Conservation (phyloP, 257 asterid species). For the Forsythia viridissima region DNA sequence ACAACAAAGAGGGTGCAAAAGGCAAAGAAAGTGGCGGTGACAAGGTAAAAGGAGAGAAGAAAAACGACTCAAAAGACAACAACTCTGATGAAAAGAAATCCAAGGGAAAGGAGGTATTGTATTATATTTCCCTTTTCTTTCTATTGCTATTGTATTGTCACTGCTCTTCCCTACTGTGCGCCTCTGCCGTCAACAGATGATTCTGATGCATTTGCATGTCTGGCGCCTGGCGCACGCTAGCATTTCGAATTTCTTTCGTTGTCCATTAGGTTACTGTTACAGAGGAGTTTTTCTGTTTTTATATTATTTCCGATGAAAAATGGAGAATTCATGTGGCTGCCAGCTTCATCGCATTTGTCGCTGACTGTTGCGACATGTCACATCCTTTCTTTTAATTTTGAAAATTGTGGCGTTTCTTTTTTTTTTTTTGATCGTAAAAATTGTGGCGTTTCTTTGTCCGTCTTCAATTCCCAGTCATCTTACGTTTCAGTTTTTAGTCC, state of each 20-base stretch:
- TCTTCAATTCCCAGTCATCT: no score
- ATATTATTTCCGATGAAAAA: no score
- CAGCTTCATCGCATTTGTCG: conserved; percentile 21
- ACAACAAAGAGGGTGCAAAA: conserved; percentile 28
- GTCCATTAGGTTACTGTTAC: no score
- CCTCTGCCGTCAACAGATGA: conserved; percentile 27
- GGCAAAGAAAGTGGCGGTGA: conserved; percentile 29
- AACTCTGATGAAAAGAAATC: neutral
- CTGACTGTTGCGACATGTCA: conserved; percentile 31
- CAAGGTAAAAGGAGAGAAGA: conserved; percentile 34
- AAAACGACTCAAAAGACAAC: conserved; percentile 32
- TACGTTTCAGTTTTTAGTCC: no score
- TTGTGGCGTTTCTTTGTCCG: no score
- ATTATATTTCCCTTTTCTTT: neutral
- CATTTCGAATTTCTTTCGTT: no score
- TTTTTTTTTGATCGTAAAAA: no score
- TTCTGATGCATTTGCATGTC: conserved; percentile 19
- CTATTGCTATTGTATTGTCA: neutral
- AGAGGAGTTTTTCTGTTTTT: no score
- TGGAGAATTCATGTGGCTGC: no score
- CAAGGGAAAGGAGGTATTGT: conserved; percentile 38
- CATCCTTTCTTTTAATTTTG: conserved; percentile 21
- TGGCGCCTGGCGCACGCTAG: no score
- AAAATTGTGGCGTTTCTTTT: no score
- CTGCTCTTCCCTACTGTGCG: conserved; percentile 18